Evolutionary conservation across 2,329 filamentous ascomycete species (phyloP).

Genomic region (Pseudogymnoascus sp.): DNA sequence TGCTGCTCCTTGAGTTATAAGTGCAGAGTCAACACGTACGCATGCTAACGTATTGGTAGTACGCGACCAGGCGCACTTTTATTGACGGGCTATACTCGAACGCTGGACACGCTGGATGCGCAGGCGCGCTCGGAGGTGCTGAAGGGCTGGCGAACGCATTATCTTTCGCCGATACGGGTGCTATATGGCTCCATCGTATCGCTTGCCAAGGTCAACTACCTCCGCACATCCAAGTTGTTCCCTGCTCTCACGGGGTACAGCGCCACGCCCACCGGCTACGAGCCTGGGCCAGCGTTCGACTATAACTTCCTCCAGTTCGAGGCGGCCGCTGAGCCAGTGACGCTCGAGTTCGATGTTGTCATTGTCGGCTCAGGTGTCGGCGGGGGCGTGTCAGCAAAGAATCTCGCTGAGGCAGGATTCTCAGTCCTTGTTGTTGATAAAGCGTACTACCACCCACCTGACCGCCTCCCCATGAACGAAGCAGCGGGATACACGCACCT

Average conservation of each 20-base stretch:
- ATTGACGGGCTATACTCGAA: conserved; percentile 58
- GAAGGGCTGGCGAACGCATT: conserved; percentile 51
- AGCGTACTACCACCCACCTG: conserved; percentile 64
- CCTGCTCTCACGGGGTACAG: conserved; percentile 52
- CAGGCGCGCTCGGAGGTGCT: conserved; percentile 54
- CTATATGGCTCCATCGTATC: conserved; percentile 48
- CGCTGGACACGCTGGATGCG: conserved; percentile 53
- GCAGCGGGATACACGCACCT: conserved; percentile 52
- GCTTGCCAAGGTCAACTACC: conserved; percentile 40
- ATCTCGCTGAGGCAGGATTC: conserved; percentile 67
- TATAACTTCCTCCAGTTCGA: conserved; percentile 26
- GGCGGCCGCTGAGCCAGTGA: conserved; percentile 36
- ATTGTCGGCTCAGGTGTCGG: conserved; percentile 84
- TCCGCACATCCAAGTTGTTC: conserved; percentile 47
- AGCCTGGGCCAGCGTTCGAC: conserved; percentile 29
- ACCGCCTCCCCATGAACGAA: conserved; percentile 67
- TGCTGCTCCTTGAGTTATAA: background rate
- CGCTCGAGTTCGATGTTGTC: conserved; percentile 70
- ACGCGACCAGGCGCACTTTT: conserved; percentile 56
- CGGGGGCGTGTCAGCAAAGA: conserved; percentile 72
- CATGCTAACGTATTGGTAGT: conserved; percentile 31
- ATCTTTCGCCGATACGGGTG: conserved; percentile 45
- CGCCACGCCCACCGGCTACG: conserved; percentile 39
- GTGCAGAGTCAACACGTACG: background rate
- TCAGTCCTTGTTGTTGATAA: conserved; percentile 77